Evolutionary conservation across 805 yeast genomes (phyloP), one percentile per base, ranked within the genome.

Genomic region (Yamadazyma endophytica): DNA sequence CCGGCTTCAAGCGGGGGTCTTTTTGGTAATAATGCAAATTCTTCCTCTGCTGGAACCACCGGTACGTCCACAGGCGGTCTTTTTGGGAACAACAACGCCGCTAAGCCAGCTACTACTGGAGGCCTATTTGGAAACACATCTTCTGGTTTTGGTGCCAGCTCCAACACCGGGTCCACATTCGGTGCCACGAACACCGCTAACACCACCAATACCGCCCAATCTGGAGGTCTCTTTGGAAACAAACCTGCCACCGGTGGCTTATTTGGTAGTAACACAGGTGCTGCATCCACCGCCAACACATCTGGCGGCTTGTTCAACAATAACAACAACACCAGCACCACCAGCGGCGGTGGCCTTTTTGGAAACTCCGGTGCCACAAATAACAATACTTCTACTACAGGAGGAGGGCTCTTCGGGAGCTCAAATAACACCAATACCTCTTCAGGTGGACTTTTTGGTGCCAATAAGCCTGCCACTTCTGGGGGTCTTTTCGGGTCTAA

Each of bases 401-500:
- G 34, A 24, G 49, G 45, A 5, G 43, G 43, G 16, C 36, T 50
- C 20, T 46, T 54, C 43, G 57, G 55, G 11, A 28, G 24, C 28
- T 24, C 35, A 16, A 35, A 35, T 11, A 34, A 44, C 16, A 39
- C 37, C 12, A 38, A 44, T 6, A 14, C 50, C 3, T 32, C 40
- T 6, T 26, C 45, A 17, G 49, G 50, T 29, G 60, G 60, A 14
- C 37, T 50, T 2, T 54, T 54, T 44, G 53, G 52, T 22, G 31
- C 24, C 23, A 39, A 26, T 23, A 31, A 35, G 19, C 21, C 41
- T 19, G 26, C 43, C 5, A 37, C 45, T 24, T 35, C 37, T 12
- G 58, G 60, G 19, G 66, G 68, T 4, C 41, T 62, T 21, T 50
- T 53, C 39, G 58, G 42, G 14, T 13, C 9, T 13, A 36, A 39